These are phyloP conservation scores for Aspergillus versicolor DNA, from an alignment of 2,329 filamentous ascomycete genomes.

Conservation along the genomic window DNA sequence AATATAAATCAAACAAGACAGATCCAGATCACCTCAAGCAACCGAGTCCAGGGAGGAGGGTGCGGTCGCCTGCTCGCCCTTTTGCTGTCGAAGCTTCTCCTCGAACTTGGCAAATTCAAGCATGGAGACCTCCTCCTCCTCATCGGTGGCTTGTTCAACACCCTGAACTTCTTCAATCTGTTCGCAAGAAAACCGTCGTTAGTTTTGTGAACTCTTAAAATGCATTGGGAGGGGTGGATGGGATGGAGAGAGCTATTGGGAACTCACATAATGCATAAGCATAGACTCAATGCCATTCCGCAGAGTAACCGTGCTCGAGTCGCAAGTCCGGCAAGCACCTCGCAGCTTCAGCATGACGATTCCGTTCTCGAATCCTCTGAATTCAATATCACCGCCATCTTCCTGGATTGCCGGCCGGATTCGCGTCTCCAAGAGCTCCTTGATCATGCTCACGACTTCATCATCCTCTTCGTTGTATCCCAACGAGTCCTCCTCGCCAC, in stretches of 20 bases:
- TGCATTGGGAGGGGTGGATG: too few relatives aligned
- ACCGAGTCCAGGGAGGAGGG: conserved; percentile 54
- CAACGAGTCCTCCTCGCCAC: conserved; percentile 64
- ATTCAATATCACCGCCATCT: conserved; percentile 96
- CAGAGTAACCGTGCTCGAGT: conserved; percentile 92
- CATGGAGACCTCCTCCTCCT: conserved; percentile 85
- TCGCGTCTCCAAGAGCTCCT: conserved; percentile 91
- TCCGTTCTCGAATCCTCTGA: conserved; percentile 82
- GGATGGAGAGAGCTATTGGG: neutral
- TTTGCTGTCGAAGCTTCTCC: conserved; percentile 69
- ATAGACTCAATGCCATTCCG: conserved; percentile 99
- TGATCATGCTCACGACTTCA: conserved; percentile 97
- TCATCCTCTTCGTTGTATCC: conserved; percentile 86
- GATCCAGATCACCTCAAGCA: conserved; percentile 14
- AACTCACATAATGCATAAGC: conserved; percentile 89
- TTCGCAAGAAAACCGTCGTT: conserved; percentile 8
- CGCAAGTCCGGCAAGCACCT: conserved; percentile 92
- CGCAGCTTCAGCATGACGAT: conserved; percentile 83
- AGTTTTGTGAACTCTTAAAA: neutral
- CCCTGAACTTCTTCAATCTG: conserved; percentile 95
- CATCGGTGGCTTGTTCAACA: conserved; percentile 84
- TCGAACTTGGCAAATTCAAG: conserved; percentile 93
- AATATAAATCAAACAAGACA: neutral
- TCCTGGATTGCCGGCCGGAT: conserved; percentile 96
- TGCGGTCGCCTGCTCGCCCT: conserved; percentile 52